A percentile compares a stretch with the other conserved stretches of the same genome.
phyloP scores from a whole-genome alignment of 768 basidiomycete species.

The Serendipita vermifera region DNA sequence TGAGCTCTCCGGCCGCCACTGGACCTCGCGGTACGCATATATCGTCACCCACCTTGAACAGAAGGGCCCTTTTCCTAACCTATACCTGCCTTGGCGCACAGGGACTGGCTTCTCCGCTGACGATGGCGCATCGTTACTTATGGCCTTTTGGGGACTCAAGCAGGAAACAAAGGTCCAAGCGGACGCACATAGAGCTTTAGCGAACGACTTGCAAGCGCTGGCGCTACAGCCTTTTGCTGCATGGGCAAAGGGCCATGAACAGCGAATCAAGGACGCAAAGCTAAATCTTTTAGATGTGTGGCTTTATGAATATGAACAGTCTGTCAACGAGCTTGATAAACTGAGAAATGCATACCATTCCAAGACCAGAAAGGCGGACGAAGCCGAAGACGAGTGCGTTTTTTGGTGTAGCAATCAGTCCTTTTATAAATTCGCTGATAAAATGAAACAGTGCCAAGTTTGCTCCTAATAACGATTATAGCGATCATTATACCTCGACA shows the following conservation, averaged over 20 bases:
- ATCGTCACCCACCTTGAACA: conserved; percentile 2
- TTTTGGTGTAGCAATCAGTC: too few relatives aligned
- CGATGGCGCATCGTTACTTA: conserved; percentile 70
- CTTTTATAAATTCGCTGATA: conserved; percentile 1
- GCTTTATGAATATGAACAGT: conserved; percentile 57
- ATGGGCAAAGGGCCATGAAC: conserved; percentile 71
- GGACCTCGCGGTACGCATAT: conserved; percentile 41
- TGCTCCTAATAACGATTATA: conserved; percentile 50
- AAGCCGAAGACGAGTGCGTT: conserved; percentile 86
- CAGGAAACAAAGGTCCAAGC: conserved; percentile 59
- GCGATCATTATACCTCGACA: conserved; percentile 63
- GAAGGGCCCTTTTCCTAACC: conserved; percentile 12
- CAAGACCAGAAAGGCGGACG: conserved; percentile 76
- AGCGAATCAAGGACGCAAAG: conserved; percentile 47
- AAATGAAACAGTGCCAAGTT: conserved; percentile 60
- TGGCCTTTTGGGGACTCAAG: conserved; percentile 70
- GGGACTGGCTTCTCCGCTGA: conserved; percentile 61
- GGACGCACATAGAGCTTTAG: conserved; percentile 54
- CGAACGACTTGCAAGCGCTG: conserved; percentile 58
- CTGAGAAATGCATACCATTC: conserved; percentile 63
- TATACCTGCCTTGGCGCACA: conserved; percentile 20
- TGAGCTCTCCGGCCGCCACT: conserved; percentile 39
- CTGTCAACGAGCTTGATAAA: conserved; percentile 46
- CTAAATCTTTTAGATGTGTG: conserved; percentile 49
- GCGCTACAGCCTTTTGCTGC: conserved; percentile 70